Base-by-base conservation (phyloP, 768 basidiomycete species). In the Cyathus striatus region DNA sequence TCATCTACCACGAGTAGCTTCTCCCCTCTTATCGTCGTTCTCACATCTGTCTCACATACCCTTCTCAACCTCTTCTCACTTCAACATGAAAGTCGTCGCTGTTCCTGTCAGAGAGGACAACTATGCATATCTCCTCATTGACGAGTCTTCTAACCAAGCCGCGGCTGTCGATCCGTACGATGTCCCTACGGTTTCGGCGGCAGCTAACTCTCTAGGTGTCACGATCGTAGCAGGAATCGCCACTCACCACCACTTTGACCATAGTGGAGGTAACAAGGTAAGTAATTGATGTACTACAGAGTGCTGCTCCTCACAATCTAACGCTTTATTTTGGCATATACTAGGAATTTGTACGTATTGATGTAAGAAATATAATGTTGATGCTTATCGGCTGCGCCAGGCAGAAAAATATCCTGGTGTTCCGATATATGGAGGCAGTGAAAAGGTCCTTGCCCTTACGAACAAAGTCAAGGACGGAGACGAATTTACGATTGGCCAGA, bases 201-300 rank as follows among this genome's bases (percentile, higher is more conserved):
- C 76, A 1, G 91, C 88, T 2, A 63, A 79, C 33, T 62, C 66
- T 7, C 74, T 78, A 27, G 79, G 68, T 4, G 84, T 90, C 20
- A 58, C 74, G 36, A 73, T 93, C 44, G 71, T 87, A 25, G 83
- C 86, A 30, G 75, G 68, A 18, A 72, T 98, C 51, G 96, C 91
- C 10, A 98, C 95, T 2, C 95, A 96, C 63, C 90, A 93, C 61
- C 94, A 96, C 61, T 54, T 72, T 49, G 94, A 97, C 66, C 92
- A 93, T 60, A 84, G 82, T 50, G 90, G 89, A 16, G 92, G 92
- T 24, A 95, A 94, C 62, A 58, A 80, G 67, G 89, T 90, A 44
- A 22, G 51, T 48, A 18, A 9, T 9, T 24, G 34, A 37, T 1
- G 26, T 16, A 21, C n/a, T 25, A 17, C 17, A 34, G 14, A 22